phyloP scores from a whole-genome alignment of 768 basidiomycete genomes.

The Boletellus sp. region DNA sequence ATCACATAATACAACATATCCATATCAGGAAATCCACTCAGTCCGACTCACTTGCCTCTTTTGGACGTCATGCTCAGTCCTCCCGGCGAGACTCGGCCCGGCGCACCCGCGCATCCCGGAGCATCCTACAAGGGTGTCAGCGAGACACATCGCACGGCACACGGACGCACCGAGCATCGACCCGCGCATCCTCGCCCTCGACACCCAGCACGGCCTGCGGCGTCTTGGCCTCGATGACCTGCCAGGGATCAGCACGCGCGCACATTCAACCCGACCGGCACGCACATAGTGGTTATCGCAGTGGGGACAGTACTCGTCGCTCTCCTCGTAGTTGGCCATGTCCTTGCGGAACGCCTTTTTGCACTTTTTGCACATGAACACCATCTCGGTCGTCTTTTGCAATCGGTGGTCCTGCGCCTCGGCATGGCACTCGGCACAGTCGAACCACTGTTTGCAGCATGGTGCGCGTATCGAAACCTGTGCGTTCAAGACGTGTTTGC shows the following conservation, averaged over 20 bases:
- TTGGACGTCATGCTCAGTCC: too few relatives aligned
- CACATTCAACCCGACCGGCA: constrained; percentile 3
- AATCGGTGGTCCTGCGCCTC: constrained; percentile 76
- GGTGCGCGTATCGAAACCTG: constrained; percentile 96
- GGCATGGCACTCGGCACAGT: constrained; percentile 94
- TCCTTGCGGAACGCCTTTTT: constrained; percentile 97
- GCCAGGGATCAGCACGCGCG: constrained; percentile 1
- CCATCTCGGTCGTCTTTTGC: constrained; percentile 77
- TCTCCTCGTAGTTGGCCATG: constrained; percentile 88
- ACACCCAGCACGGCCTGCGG: constrained; percentile 82
- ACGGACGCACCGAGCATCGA: constrained; percentile 74
- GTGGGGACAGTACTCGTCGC: constrained; percentile 96
- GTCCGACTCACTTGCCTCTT: too few relatives aligned
- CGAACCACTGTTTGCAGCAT: constrained; percentile 97
- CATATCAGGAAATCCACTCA: neutral
- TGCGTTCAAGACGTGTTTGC: constrained; percentile 95
- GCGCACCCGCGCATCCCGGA: constrained; percentile 83
- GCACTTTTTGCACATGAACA: constrained; percentile 83
- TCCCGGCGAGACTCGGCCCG: too few relatives aligned
- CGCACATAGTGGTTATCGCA: constrained; percentile 98
- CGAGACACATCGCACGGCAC: neutral
- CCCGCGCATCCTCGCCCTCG: constrained; percentile 86
- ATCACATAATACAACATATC: constrained; percentile 18
- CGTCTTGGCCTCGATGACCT: constrained; percentile 93
- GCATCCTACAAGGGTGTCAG: constrained; percentile 53